These are phyloP conservation scores for Monosporascus sp. DNA, from an alignment of 2,329 filamentous ascomycete genomes.

Conservation along the genomic window DNA sequence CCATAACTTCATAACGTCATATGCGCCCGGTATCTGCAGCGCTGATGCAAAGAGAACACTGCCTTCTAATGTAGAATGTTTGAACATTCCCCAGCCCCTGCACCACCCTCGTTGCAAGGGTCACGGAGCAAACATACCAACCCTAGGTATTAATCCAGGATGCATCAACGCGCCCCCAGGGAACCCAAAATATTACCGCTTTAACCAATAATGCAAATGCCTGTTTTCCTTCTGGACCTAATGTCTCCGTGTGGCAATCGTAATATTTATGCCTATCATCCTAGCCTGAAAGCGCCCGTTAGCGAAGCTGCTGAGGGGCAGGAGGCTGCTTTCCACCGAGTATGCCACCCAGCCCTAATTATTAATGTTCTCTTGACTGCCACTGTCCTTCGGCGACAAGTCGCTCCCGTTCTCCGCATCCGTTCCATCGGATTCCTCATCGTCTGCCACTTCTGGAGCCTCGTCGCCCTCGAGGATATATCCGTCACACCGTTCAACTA, in stretches of 20 bases:
- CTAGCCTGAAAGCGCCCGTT: too few species aligned
- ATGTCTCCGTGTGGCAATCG: too few species aligned
- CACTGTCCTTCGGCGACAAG: slow-evolving; percentile 3
- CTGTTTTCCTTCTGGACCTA: too few species aligned
- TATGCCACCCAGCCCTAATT: neutral
- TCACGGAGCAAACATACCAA: too few species aligned
- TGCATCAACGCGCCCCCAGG: too few species aligned
- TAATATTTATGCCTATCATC: too few species aligned
- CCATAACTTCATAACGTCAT: neutral
- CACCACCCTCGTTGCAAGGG: neutral
- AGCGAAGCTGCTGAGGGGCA: too few species aligned
- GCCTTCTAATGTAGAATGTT: too few species aligned
- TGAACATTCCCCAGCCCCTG: neutral
- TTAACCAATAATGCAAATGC: too few species aligned
- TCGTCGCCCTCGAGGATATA: slow-evolving; percentile 46
- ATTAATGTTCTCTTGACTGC: neutral
- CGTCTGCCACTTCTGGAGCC: slow-evolving; percentile 18
- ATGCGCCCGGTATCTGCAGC: neutral
- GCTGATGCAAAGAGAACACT: neutral
- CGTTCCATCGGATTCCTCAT: slow-evolving; percentile 26
- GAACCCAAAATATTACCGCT: too few species aligned
- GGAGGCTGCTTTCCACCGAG: neutral
- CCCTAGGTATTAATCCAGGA: too few species aligned
- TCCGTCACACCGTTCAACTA: slow-evolving; percentile 64
- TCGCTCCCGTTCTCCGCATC: slow-evolving; percentile 31